Evolutionary conservation across 2,329 filamentous ascomycete genomes (phyloP).

Genomic region (Chaetomiaceae sp.): DNA sequence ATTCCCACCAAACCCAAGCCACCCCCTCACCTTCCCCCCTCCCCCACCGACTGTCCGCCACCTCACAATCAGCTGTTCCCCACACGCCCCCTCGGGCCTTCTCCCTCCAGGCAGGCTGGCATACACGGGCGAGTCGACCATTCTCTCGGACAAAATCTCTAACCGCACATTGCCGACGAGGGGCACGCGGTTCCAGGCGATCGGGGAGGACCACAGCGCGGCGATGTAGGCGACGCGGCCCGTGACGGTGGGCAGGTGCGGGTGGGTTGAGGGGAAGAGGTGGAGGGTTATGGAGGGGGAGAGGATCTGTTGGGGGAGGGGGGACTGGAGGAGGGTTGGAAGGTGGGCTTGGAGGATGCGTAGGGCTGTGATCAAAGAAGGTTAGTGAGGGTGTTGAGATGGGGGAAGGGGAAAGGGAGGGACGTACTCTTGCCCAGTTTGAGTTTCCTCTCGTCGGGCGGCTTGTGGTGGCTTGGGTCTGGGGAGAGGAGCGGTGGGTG

Average conservation of each 20-base stretch:
- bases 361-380: constrained; percentile 44
- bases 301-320: constrained; percentile 69
- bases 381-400: neutral
- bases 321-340: constrained; percentile 62
- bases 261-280: constrained; percentile 72
- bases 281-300: constrained; percentile 68
- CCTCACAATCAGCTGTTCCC: constrained; percentile 83
- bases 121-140: constrained; percentile 49
- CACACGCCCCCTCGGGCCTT: constrained; percentile 45
- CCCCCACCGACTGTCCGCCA: constrained; percentile 70
- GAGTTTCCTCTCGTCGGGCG: constrained; percentile 53
- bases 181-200: constrained; percentile 91
- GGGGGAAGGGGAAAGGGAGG: neutral
- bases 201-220: constrained; percentile 90
- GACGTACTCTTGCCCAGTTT: constrained; percentile 60
- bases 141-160: constrained; percentile 83
- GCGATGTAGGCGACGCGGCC: constrained; percentile 88
- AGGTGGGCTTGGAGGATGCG: constrained; percentile 61
- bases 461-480: constrained; percentile 27
- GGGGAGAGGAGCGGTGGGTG: constrained; percentile 27
- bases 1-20: constrained; percentile 24
- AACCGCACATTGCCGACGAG: constrained; percentile 86
- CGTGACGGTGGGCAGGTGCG: constrained; percentile 85
- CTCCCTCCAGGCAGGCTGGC: neutral
- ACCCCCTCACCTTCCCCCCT: constrained; percentile 32